phyloP scores from a whole-genome alignment of 108 stramenopile genomes.

The Nitzschia sp. region DNA sequence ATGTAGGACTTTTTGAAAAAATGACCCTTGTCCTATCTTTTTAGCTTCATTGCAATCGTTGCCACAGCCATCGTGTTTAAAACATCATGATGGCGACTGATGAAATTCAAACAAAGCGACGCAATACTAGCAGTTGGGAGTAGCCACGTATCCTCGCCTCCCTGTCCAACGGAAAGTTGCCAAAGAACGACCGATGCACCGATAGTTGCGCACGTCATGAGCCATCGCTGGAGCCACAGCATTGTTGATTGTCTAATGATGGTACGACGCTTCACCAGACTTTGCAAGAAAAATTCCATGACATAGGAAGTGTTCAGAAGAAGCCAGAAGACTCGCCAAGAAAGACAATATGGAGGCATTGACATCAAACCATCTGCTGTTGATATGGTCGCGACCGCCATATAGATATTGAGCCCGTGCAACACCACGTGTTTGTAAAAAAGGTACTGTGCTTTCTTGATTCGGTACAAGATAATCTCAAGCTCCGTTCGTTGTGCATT shows the following conservation, averaged over 20 bases:
- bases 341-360: constrained; percentile 11
- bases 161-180: background rate
- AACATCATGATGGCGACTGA: constrained; percentile 59
- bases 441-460: constrained; percentile 86
- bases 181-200: constrained; percentile 28
- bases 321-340: constrained; percentile 80
- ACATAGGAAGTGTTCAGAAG: constrained; percentile 75
- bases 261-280: constrained; percentile 67
- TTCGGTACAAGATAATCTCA: constrained; percentile 66
- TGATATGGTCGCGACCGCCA: constrained; percentile 22
- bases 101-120: constrained; percentile 52
- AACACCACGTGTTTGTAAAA: constrained; percentile 87
- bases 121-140: constrained; percentile 22
- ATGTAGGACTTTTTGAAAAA: no score
- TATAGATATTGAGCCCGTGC: constrained; percentile 78
- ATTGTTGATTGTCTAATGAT: constrained; percentile 50
- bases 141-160: background rate
- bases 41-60: background rate
- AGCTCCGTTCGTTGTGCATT: background rate
- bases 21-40: background rate
- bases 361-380: background rate
- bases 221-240: constrained; percentile 54
- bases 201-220: constrained; percentile 58
- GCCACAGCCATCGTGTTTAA: constrained; percentile 44
- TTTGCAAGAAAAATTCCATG: constrained; percentile 90